Base-by-base conservation (phyloP, 352 stramenopile species). In the Thraustochytrium sp. region DNA sequence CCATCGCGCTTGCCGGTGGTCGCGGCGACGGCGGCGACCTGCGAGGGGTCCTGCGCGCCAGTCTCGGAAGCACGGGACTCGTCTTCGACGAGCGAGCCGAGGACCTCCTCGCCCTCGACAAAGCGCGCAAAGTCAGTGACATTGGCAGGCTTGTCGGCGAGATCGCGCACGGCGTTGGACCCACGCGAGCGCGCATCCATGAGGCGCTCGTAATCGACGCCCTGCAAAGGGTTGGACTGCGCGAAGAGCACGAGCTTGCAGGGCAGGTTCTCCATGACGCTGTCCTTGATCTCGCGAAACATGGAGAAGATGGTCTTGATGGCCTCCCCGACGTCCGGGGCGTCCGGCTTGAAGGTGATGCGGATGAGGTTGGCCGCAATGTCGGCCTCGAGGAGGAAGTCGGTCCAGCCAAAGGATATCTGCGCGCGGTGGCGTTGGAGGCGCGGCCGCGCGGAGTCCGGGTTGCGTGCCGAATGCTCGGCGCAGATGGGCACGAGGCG, bases 301-400 rank as follows among this genome's bases (percentile, higher is more conserved):
- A 80, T 80, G 44, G 68, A 80, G 5, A 80, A 42, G 26, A 80
- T 46, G 0, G 76, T 18, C 44, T 80, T 80, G 68, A 80, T 3
- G 34, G 16, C 21, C 21, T 63, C 31, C 13, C 21, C n/a, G 68
- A 64, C 51, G 18, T 64, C 68, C 2, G 13, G 21, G 23, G 34
- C 40, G n/a, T 80, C 53, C 5, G 18, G 34, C 31, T 80, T 53
- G 23, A 80, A 46, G 37, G 42, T 80, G 31, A 80, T 80, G 44
- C 9, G 68, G 31, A 80, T 80, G 46, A 9, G 42, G 68, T 80
- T 26, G 9, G 40, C 13, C 29, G 0, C 37, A 5, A 9, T 9
- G 5, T 55, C 21, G 11, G 46, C 68, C 31, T 80, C 68, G 44
- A 80, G 68, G 23, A 46, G 34, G 31, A 80, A 80, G n/a, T 80